phyloP scores from a whole-genome alignment of 75 land plant species.

The Isoetes taiwanensis region DNA sequence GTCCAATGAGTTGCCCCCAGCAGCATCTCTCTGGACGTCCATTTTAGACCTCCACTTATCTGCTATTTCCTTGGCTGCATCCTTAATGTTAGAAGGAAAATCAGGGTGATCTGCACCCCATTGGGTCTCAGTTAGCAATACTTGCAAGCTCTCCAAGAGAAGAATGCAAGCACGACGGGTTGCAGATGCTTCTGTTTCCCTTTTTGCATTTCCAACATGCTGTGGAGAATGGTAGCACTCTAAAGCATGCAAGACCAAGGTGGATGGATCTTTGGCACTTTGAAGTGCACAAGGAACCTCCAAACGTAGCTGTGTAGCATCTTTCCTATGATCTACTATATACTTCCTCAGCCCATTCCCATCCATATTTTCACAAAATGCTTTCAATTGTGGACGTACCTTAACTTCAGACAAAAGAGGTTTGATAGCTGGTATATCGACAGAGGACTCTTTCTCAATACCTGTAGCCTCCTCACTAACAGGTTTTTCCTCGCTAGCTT shows the following conservation, averaged over 20 bases:
- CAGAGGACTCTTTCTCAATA: neutral
- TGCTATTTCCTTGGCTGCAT: conserved; percentile 41
- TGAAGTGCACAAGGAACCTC: conserved; percentile 50
- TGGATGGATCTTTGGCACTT: conserved; percentile 34
- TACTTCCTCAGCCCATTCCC: conserved; percentile 47
- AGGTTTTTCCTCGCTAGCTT: conserved; percentile 1
- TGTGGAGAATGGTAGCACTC: conserved; percentile 37
- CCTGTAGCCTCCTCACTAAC: conserved; percentile 14
- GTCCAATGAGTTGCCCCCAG: conserved; percentile 68
- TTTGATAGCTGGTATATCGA: neutral
- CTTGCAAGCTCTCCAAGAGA: conserved; percentile 48
- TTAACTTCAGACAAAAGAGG: conserved; percentile 10
- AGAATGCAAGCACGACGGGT: conserved; percentile 51
- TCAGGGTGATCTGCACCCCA: conserved; percentile 21
- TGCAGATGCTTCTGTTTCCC: conserved; percentile 39
- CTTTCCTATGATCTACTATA: conserved; percentile 48
- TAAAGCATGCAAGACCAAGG: conserved; percentile 47
- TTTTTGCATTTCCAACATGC: conserved; percentile 25
- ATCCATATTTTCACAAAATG: conserved; percentile 47
- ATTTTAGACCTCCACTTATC: conserved; percentile 45
- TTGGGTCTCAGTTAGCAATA: conserved; percentile 19
- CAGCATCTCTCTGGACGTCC: conserved; percentile 45
- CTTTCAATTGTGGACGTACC: conserved; percentile 28
- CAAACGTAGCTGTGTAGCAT: conserved; percentile 36
- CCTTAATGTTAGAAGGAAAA: conserved; percentile 32